phyloP scores from a whole-genome alignment of 805 yeast species.

The Pichia sporocuriosa region DNA sequence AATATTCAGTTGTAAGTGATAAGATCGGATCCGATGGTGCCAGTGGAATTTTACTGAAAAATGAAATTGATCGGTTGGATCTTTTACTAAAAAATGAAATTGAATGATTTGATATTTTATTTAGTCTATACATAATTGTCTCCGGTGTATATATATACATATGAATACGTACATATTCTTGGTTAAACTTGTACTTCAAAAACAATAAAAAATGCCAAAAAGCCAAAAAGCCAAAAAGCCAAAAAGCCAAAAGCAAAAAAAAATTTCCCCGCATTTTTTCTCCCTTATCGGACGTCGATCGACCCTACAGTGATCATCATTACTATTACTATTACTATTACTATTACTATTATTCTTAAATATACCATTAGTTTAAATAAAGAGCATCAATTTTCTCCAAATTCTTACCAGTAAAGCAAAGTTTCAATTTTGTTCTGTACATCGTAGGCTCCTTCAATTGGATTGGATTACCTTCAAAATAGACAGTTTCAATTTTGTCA shows the following conservation, averaged over 20 bases:
- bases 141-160: neutral
- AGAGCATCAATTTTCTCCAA: constrained; percentile 89
- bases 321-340: no score
- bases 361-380: constrained; percentile 35
- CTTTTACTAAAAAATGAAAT: no score
- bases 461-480: constrained; percentile 89
- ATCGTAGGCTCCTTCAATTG: constrained; percentile 68
- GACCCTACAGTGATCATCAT: no score
- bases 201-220: no score
- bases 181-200: no score
- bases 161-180: no score
- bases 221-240: no score
- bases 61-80: neutral
- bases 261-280: no score
- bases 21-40: constrained; percentile 87
- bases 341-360: neutral
- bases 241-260: no score
- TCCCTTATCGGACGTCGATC: no score
- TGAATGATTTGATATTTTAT: no score
- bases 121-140: no score
- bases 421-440: constrained; percentile 74
- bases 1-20: constrained; percentile 71
- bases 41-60: neutral
- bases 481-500: constrained; percentile 73
- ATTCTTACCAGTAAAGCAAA: constrained; percentile 65